phyloP scores from a whole-genome alignment of 495 filamentous ascomycete genomes.

The Venustampulla echinocandica region DNA sequence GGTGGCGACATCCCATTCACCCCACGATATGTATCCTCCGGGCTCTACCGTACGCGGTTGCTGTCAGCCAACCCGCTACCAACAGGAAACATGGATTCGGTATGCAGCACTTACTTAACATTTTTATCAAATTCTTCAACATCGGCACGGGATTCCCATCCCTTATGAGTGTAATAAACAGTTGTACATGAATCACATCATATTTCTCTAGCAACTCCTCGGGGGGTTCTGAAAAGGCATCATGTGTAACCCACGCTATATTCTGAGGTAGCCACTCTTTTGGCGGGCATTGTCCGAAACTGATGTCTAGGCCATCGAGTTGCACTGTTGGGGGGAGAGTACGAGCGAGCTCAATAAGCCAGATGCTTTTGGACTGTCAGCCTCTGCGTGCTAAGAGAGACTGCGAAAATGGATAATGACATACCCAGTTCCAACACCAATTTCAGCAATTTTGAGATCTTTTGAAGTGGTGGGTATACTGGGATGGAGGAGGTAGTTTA shows the following conservation, averaged over 20 bases:
- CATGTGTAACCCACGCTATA: background rate
- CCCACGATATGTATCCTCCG: background rate
- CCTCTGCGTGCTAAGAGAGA: background rate
- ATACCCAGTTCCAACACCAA: background rate
- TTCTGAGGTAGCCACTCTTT: background rate
- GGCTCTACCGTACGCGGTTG: background rate
- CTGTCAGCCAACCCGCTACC: background rate
- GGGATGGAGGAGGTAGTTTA: background rate
- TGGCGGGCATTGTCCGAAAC: background rate
- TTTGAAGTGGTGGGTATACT: background rate
- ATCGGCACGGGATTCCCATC: background rate
- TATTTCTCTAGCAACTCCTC: background rate
- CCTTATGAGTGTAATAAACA: background rate
- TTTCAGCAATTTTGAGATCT: background rate
- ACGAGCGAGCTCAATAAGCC: conserved; percentile 1
- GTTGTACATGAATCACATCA: background rate
- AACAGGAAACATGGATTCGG: background rate
- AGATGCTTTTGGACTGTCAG: background rate
- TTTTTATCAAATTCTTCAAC: conserved; percentile 1
- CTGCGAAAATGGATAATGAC: background rate
- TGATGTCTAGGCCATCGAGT: background rate
- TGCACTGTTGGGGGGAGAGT: background rate
- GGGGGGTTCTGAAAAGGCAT: background rate
- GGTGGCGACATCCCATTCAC: background rate
- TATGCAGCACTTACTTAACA: background rate